phyloP scores from a whole-genome alignment of 495 filamentous ascomycete species.

The Penicillium bialowiezense region DNA sequence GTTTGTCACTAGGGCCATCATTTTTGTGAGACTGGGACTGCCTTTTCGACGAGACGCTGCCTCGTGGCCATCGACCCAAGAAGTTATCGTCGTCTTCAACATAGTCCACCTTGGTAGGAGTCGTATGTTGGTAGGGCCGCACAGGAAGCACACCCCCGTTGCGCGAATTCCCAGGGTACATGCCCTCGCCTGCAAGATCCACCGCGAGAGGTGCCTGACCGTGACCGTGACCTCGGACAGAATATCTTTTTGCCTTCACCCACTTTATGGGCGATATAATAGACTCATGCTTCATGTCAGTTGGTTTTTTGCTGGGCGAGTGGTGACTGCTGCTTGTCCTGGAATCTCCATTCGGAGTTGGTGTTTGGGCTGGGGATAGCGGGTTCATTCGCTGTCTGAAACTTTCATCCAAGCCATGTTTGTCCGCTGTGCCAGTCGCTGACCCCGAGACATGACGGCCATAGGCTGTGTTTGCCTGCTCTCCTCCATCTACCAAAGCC shows the following conservation, averaged over 20 bases:
- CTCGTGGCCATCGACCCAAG: not conserved
- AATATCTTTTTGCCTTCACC: not conserved
- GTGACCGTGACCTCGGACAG: not conserved
- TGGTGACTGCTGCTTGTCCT: not conserved
- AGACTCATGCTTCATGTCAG: not conserved
- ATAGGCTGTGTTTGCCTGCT: not conserved
- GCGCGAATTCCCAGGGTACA: not conserved
- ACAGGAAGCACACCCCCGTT: not conserved
- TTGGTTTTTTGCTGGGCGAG: not conserved
- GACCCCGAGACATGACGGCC: not conserved
- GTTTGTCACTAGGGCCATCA: not conserved
- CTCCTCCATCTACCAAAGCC: not conserved
- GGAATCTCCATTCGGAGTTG: not conserved
- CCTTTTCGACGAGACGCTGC: not conserved
- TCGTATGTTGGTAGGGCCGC: not conserved
- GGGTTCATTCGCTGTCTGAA: not conserved
- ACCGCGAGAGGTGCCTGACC: not conserved
- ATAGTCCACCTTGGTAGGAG: not conserved
- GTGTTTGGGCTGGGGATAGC: not conserved
- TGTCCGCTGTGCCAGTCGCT: not conserved
- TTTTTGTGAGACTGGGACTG: not conserved
- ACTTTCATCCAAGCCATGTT: not conserved
- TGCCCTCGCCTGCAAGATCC: not conserved
- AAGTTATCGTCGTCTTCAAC: slow-evolving; percentile 3
- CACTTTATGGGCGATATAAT: not conserved